Evolutionary conservation across 2,329 filamentous ascomycete species (phyloP), one percentile per base, ranked within the genome.

Genomic region (Fusarium veterinarium): DNA sequence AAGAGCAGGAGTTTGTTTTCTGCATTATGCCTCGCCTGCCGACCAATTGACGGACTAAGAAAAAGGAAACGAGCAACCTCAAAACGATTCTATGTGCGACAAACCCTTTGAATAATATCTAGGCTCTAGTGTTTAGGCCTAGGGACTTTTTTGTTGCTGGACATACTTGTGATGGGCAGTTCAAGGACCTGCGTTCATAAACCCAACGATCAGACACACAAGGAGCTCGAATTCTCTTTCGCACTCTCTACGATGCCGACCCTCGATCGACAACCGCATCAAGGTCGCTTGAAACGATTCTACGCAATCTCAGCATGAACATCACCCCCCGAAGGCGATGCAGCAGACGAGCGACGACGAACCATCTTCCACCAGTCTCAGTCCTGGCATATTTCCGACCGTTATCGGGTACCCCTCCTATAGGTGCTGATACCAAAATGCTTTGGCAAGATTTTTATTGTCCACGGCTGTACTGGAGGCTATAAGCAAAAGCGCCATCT

Each of bases 201-300:
- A 5, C 17, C 5, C 23, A 25, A 23, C 16, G 7, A 44, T 19
- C 23, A 25, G 17, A 25, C 7, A 28, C 6, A 20, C 23, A 14
- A 30, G 8, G 19, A 4, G 25, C 17, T 10, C 12, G 12, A 46
- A 14, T 20, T 4, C 19, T 45, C 16, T 25, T 6, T 28, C 23
- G 8, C 4, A 19, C 4, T 25, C 16, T 28, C 25, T 6, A 4
- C 25, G 8, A 9, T 5, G 5, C 4, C 37, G 7, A 20, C 4
- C 7, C 25, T 13, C 12, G 6, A 3, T 46, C 12, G 2, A 5
- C 5, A 28, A 20, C 12, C 44, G 3, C 5, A 3, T 8, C 11
- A 46, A 20, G 8, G 2, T 28, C 12, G 12, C 25, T 3, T 13
- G 25, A 30, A 16, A 1, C 19, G 4, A 8, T 6, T 45, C 17